These are phyloP conservation scores for Podospora sp. DNA, from an alignment of 495 filamentous ascomycete genomes.

Conservation along the genomic window DNA sequence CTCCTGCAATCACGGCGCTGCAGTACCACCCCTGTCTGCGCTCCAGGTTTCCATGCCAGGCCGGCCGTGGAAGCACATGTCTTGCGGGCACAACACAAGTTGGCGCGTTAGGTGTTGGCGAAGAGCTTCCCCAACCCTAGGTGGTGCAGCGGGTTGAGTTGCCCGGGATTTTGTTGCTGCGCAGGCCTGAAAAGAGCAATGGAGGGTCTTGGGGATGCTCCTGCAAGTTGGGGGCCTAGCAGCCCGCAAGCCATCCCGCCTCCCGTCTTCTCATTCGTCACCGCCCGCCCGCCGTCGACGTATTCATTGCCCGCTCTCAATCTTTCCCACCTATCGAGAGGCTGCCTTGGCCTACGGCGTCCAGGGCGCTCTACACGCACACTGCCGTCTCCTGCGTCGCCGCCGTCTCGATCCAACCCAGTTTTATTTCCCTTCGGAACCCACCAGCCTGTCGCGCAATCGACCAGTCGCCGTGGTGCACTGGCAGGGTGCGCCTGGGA, in stretches of 20 bases:
- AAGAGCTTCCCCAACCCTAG: not conserved
- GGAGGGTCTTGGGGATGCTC: not conserved
- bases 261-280: conserved; percentile 12
- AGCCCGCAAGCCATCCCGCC: not conserved
- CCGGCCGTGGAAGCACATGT: not conserved
- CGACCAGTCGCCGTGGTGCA: not conserved
- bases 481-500: conserved; percentile 4
- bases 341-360: not conserved
- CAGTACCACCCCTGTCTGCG: not conserved
- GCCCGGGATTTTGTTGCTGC: not conserved
- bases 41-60: not conserved
- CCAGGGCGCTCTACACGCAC: not conserved
- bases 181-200: not conserved
- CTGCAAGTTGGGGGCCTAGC: not conserved
- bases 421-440: conserved; percentile 8
- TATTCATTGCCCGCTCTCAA: not conserved
- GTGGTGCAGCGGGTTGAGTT: not conserved
- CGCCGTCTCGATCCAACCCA: not conserved
- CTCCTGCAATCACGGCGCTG: not conserved
- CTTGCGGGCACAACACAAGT: not conserved
- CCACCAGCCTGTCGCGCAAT: conserved; percentile 9
- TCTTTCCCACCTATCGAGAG: conserved; percentile 12
- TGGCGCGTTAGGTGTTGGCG: not conserved
- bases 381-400: conserved; percentile 9
- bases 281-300: not conserved